Percentiles rank a stretch among this genome's conserved stretches.
These are phyloP conservation scores for Tolypocladium endophyticum DNA, from an alignment of 2,329 filamentous ascomycete genomes.

Conservation along the genomic window DNA sequence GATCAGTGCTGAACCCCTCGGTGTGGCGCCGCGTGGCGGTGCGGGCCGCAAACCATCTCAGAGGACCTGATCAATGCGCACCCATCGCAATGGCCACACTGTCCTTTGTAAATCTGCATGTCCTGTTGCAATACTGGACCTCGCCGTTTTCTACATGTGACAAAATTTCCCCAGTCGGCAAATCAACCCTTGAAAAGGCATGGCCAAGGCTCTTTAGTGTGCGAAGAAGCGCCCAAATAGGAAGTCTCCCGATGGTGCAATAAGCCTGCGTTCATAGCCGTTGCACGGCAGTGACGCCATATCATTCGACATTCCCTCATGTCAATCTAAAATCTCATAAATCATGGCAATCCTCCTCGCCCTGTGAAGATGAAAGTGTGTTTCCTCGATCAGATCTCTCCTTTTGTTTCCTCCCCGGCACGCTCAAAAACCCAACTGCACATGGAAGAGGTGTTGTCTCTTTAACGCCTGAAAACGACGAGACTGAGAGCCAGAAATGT, in stretches of 20 bases:
- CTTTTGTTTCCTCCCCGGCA: not conserved
- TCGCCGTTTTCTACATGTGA: not conserved
- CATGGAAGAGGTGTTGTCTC: not conserved
- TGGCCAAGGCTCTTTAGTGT: not conserved
- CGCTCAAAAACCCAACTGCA: not conserved
- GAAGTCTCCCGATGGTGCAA: not conserved
- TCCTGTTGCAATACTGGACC: not conserved
- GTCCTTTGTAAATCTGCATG: not conserved
- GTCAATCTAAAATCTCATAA: constrained; percentile 12
- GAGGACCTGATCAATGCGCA: too few relatives aligned
- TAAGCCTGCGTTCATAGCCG: not conserved
- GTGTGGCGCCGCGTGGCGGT: not conserved
- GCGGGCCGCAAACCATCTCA: not conserved
- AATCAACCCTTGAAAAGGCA: too few relatives aligned
- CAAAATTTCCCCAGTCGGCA: not conserved
- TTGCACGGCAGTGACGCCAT: constrained; percentile 1
- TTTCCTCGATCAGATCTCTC: not conserved
- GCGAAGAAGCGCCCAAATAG: not conserved
- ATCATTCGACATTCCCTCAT: constrained; percentile 7
- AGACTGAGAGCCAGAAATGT: not conserved
- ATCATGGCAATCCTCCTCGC: not conserved
- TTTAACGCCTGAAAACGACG: not conserved
- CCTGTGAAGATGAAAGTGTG: not conserved
- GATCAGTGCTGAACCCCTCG: not conserved
- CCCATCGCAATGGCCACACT: too few relatives aligned